These are phyloP conservation scores for Stemphylium beticola DNA, from an alignment of 2,329 filamentous ascomycete genomes.

Conservation along the genomic window DNA sequence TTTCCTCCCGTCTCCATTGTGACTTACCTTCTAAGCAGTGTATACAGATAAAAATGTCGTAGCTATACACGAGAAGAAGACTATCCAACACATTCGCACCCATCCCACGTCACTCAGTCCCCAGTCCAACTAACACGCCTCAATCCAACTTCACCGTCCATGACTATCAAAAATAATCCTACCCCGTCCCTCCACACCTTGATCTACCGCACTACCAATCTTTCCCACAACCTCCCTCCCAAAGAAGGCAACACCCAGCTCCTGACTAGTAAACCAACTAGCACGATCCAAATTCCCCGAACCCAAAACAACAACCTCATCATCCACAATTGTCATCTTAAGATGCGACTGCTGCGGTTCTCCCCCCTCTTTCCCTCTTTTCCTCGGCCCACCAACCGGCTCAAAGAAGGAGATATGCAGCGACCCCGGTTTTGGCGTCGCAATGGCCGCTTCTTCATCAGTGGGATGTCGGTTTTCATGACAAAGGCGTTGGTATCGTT, in stretches of 20 bases:
- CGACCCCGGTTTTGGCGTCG: constrained; percentile 48
- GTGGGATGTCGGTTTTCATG: constrained; percentile 14
- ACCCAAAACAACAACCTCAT: constrained; percentile 70
- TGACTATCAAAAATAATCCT: constrained; percentile 32
- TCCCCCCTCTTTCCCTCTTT: constrained; percentile 32
- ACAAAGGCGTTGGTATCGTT: constrained; percentile 55
- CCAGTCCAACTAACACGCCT: not conserved
- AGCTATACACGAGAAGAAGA: too few species aligned
- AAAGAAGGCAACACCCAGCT: constrained; percentile 71
- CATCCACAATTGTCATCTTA: constrained; percentile 78
- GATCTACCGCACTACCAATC: constrained; percentile 34
- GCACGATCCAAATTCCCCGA: constrained; percentile 86
- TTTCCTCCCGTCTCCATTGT: too few species aligned
- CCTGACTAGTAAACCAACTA: constrained; percentile 87
- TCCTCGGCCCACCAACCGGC: constrained; percentile 35
- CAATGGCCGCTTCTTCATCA: constrained; percentile 41
- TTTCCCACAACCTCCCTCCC: constrained; percentile 48
- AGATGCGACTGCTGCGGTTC: constrained; percentile 78
- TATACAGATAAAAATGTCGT: too few species aligned
- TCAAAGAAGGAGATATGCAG: constrained; percentile 67
- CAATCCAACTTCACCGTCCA: not conserved
- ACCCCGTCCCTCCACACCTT: constrained; percentile 32
- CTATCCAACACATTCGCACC: too few species aligned
- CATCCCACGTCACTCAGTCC: not conserved
- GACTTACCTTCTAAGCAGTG: too few species aligned